Conservation (phyloP, 208 protist species). For the Crithidia thermophila region DNA sequence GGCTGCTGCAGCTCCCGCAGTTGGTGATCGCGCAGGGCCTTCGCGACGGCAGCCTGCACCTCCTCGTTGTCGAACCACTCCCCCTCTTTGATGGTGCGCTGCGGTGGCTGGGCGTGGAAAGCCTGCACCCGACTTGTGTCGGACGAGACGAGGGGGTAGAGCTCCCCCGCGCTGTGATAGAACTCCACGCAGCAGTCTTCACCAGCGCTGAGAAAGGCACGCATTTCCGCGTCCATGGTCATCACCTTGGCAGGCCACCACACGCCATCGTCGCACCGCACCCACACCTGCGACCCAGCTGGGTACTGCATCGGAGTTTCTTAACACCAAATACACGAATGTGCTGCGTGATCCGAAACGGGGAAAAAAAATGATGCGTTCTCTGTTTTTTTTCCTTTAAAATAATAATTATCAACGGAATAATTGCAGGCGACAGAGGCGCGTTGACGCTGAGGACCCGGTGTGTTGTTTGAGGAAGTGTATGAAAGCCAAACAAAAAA, state of each 20-base stretch:
- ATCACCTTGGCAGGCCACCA: slow-evolving; percentile 82
- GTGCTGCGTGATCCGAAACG: no score
- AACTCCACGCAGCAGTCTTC: slow-evolving; percentile 78
- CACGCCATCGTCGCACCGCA: slow-evolving; percentile 78
- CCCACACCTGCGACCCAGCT: slow-evolving; percentile 63
- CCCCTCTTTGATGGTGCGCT: slow-evolving; percentile 44
- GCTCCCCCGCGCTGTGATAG: slow-evolving; percentile 67
- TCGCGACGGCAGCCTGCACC: slow-evolving; percentile 21
- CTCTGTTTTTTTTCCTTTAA: background rate
- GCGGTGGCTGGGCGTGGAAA: slow-evolving; percentile 39
- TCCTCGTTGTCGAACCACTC: slow-evolving; percentile 38
- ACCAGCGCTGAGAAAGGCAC: slow-evolving; percentile 31
- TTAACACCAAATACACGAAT: no score
- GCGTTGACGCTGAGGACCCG: no score
- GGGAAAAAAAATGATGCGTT: slow-evolving; percentile 20
- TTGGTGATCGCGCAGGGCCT: slow-evolving; percentile 30
- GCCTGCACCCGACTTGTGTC: slow-evolving; percentile 32
- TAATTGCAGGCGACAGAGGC: no score
- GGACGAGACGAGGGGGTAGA: slow-evolving; percentile 52
- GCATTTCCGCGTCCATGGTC: slow-evolving; percentile 26
- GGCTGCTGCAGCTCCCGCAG: background rate
- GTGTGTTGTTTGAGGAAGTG: no score
- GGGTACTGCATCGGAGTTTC: slow-evolving; percentile 51
- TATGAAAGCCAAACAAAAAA: no score
- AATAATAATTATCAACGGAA: slow-evolving; percentile 4